Conservation (phyloP, 1,139 yeast species). For the Pichia sp. region DNA sequence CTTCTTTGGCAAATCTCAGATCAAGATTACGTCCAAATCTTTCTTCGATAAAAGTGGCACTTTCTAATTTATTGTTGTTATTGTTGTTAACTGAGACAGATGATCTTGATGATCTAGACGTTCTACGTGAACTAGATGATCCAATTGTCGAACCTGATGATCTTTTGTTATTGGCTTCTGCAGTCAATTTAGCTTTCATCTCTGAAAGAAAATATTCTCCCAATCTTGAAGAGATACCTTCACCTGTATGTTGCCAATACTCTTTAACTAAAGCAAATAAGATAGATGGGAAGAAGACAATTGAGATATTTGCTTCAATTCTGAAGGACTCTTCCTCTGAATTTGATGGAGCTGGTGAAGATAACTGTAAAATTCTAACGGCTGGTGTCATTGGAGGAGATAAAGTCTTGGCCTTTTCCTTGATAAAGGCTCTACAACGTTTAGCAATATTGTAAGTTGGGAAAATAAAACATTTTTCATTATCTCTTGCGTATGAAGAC, state of each 20-base stretch:
- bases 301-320: conserved; percentile 62
- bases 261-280: conserved; percentile 61
- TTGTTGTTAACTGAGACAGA: conserved; percentile 7
- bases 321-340: conserved; percentile 52
- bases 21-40: conserved; percentile 87
- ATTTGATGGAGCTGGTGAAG: conserved; percentile 59
- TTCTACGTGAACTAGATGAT: conserved; percentile 10
- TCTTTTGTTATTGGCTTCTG: conserved; percentile 16
- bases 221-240: conserved; percentile 81
- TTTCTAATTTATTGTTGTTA: conserved; percentile 35
- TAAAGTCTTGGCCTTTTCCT: conserved; percentile 25
- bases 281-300: conserved; percentile 60
- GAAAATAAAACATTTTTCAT: conserved; percentile 65
- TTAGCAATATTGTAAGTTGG: conserved; percentile 76
- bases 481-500: conserved; percentile 65
- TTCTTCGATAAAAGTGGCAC: conserved; percentile 70
- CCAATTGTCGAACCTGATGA: conserved; percentile 10
- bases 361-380: conserved; percentile 69
- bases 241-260: conserved; percentile 97
- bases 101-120: conserved; percentile 20
- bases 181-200: conserved; percentile 35
- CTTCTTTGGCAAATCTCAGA: conserved; percentile 63
- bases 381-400: conserved; percentile 19
- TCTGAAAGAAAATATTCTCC: conserved; percentile 77
- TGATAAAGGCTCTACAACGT: conserved; percentile 74